phyloP scores from a whole-genome alignment of 805 yeast genomes.

The Saccharomycopsis sp. region DNA sequence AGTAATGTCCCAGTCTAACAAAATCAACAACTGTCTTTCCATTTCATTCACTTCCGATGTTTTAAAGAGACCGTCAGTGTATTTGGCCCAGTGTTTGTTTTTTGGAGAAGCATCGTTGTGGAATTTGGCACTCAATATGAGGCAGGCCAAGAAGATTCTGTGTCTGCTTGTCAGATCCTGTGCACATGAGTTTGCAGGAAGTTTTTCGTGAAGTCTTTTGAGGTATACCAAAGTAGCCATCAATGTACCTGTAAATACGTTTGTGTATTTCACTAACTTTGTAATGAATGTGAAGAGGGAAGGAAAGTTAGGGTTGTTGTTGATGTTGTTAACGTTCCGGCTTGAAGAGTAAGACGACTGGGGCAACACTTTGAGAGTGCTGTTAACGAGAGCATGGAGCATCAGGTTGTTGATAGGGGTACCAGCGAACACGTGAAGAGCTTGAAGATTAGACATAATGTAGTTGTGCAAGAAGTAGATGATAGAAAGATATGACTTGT shows the following conservation, averaged over 20 bases:
- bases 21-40: conserved; percentile 76
- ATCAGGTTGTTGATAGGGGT: conserved; percentile 19
- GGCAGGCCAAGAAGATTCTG: conserved; percentile 80
- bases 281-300: conserved; percentile 59
- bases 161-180: conserved; percentile 84
- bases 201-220: conserved; percentile 60
- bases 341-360: conserved; percentile 21
- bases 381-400: conserved; percentile 19
- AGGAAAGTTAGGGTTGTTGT: conserved; percentile 27
- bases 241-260: conserved; percentile 89
- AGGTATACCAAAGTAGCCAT: conserved; percentile 88
- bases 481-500: too few species aligned
- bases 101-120: conserved; percentile 91
- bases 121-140: conserved; percentile 85
- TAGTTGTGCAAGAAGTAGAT: too few species aligned
- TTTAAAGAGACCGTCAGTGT: conserved; percentile 77
- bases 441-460: conserved; percentile 19
- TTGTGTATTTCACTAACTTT: conserved; percentile 65
- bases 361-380: conserved; percentile 23
- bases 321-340: too few species aligned
- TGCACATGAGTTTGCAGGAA: conserved; percentile 86
- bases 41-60: conserved; percentile 80
- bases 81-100: conserved; percentile 92
- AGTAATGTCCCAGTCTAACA: conserved; percentile 78
- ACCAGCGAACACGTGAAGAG: conserved; percentile 16